Conservation (phyloP, 495 filamentous ascomycete genomes). For the Daldinia decipiens region DNA sequence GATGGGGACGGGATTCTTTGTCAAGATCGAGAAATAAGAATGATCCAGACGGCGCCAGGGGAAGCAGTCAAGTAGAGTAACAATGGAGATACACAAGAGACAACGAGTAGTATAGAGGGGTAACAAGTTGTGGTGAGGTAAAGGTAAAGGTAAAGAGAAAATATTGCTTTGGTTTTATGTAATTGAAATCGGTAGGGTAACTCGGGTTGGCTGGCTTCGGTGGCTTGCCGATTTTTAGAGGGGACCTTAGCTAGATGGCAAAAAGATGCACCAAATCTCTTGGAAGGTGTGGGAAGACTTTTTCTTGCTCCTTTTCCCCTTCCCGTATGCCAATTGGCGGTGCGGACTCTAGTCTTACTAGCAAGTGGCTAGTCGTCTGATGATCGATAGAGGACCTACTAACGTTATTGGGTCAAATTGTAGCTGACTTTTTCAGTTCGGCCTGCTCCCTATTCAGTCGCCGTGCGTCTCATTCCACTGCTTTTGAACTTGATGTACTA, state of each 20-base stretch:
- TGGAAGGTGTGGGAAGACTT: conserved; percentile 40
- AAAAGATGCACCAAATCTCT: conserved; percentile 20
- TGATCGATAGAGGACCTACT: conserved; percentile 34
- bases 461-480: conserved; percentile 27
- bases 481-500: conserved; percentile 38
- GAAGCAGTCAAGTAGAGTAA: conserved; percentile 41
- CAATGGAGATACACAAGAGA: conserved; percentile 45
- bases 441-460: conserved; percentile 37
- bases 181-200: conserved; percentile 57
- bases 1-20: conserved; percentile 56
- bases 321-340: conserved; percentile 34
- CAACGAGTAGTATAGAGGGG: conserved; percentile 53
- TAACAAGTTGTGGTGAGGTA: conserved; percentile 60
- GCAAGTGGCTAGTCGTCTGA: conserved; percentile 37
- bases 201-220: conserved; percentile 33
- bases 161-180: conserved; percentile 63
- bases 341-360: conserved; percentile 41
- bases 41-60: conserved; percentile 41
- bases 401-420: conserved; percentile 28
- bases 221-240: conserved; percentile 30
- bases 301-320: conserved; percentile 28
- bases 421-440: conserved; percentile 28
- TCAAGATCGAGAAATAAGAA: conserved; percentile 43
- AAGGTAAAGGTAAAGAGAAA: conserved; percentile 60
- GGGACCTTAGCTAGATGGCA: conserved; percentile 33